Percentiles rank a stretch among this genome's conserved stretches.
phyloP scores from a whole-genome alignment of 148 eudicot species.

The Salicornia ramosissima region DNA sequence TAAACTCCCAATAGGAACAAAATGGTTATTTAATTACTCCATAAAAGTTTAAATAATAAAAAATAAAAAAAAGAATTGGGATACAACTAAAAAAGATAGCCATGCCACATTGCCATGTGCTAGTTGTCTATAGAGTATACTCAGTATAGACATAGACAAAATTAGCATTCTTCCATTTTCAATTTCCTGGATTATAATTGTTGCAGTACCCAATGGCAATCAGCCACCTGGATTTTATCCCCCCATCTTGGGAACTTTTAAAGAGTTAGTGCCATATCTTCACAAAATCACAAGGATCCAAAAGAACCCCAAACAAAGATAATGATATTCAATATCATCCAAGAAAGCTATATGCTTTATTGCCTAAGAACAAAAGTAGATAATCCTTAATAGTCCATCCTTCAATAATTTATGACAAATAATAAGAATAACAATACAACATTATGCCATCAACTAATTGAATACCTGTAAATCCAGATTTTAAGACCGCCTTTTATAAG shows the following conservation, averaged over 20 bases:
- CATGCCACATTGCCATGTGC: not conserved
- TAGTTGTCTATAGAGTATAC: not conserved
- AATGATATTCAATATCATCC: not conserved
- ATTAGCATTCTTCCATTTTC: not conserved
- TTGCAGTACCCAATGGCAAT: not conserved
- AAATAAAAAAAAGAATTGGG: not conserved
- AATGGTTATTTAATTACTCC: no score
- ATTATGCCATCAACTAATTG: conserved; percentile 7
- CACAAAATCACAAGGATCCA: not conserved
- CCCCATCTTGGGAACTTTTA: not conserved
- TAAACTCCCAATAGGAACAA: no score
- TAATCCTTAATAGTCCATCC: no score
- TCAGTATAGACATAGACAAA: not conserved
- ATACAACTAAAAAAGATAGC: not conserved
- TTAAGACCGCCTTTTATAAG: conserved; percentile 58
- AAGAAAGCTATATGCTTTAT: no score
- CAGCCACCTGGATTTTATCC: conserved; percentile 9
- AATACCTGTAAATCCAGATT: conserved; percentile 69
- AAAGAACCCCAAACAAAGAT: not conserved
- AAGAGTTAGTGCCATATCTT: not conserved
- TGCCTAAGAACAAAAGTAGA: no score
- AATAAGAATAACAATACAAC: not conserved
- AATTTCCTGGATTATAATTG: not conserved
- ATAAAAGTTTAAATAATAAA: not conserved
- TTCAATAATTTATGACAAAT: no score